phyloP scores from a whole-genome alignment of 1,284 basidiomycete species.

The Ganoderma sinense region DNA sequence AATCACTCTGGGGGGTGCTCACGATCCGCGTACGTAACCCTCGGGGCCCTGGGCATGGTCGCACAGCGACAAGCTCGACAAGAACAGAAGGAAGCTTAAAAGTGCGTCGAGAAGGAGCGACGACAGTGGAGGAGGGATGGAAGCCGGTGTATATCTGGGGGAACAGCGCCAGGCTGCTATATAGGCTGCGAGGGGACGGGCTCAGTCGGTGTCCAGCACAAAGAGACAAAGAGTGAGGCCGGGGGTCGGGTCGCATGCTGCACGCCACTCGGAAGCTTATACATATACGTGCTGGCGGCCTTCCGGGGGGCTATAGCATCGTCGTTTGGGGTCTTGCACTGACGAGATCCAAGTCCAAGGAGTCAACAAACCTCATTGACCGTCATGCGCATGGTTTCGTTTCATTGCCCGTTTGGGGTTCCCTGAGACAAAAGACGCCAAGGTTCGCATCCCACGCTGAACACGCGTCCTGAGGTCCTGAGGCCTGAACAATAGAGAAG shows the following conservation, averaged over 20 bases:
- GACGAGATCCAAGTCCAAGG: not conserved
- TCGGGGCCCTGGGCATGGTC: not conserved
- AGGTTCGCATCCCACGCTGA: not conserved
- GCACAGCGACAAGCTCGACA: not conserved
- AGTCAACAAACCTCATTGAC: not conserved
- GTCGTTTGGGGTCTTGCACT: not conserved
- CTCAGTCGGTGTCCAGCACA: not conserved
- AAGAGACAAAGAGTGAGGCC: not conserved
- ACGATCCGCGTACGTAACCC: not conserved
- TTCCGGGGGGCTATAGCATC: not conserved
- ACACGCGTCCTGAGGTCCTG: not conserved
- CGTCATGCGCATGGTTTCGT: not conserved
- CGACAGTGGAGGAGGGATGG: not conserved
- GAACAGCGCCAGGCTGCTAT: not conserved
- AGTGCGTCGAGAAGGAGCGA: not conserved
- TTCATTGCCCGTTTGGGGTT: not conserved
- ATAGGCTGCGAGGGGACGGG: not conserved
- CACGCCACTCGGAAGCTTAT: not conserved
- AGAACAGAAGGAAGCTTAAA: not conserved
- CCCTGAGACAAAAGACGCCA: not conserved
- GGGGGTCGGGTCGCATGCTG: not conserved
- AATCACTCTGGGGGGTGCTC: not conserved
- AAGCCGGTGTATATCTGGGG: not conserved
- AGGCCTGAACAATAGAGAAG: not conserved
- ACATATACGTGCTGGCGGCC: not conserved